phyloP scores from a whole-genome alignment of 768 basidiomycete species.

The Phanerodontia chrysosporium region DNA sequence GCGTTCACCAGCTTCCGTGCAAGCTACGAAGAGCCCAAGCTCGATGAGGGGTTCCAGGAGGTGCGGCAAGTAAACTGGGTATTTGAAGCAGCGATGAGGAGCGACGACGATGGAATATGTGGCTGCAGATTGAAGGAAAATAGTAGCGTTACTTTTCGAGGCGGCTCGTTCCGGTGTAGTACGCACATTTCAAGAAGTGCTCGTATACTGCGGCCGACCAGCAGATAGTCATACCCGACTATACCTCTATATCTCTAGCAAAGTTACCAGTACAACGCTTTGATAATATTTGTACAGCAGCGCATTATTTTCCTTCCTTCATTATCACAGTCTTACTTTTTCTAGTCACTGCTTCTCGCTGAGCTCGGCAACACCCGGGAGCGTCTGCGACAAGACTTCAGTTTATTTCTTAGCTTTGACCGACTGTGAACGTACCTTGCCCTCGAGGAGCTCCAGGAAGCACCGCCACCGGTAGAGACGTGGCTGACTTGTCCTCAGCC shows the following conservation, averaged over 20 bases:
- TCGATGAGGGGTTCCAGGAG: constrained; percentile 72
- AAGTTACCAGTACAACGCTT: constrained; percentile 42
- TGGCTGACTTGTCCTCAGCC: constrained; percentile 89
- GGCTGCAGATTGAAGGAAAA: constrained; percentile 78
- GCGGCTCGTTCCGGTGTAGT: background rate
- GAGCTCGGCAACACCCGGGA: constrained; percentile 90
- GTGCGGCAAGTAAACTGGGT: constrained; percentile 76
- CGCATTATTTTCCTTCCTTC: background rate
- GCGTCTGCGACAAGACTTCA: constrained; percentile 44
- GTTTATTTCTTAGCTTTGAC: background rate
- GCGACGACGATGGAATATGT: constrained; percentile 71
- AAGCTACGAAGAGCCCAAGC: constrained; percentile 61
- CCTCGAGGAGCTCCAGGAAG: constrained; percentile 95
- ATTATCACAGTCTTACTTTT: background rate
- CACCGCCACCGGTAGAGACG: constrained; percentile 94
- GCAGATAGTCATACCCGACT: too few relatives aligned
- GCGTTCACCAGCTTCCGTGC: constrained; percentile 57
- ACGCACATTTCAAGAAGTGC: background rate
- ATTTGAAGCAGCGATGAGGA: constrained; percentile 73
- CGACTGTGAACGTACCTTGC: constrained; percentile 62
- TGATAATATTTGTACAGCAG: constrained; percentile 6
- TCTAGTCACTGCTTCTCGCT: constrained; percentile 59
- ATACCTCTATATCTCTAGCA: constrained; percentile 2
- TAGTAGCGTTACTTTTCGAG: constrained; percentile 19
- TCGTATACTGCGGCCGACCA: too few relatives aligned